A percentile compares a stretch with the other conserved stretches of the same genome.
phyloP scores from a whole-genome alignment of 345 rosid species.

The Nephelium lappaceum region DNA sequence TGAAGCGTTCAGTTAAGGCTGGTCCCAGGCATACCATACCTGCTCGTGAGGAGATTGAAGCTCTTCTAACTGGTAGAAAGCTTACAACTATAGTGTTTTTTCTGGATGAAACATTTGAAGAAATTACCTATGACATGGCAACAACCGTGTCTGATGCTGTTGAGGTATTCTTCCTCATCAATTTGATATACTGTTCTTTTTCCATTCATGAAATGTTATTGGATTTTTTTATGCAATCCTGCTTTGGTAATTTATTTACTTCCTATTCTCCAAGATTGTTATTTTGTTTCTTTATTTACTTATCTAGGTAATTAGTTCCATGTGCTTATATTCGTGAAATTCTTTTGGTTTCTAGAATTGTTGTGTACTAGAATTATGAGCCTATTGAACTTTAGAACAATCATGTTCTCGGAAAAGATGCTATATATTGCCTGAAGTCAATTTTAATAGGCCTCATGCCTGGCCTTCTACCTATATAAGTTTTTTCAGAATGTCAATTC shows the following conservation, averaged over 20 bases:
- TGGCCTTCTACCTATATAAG: neutral
- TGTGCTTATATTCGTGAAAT: neutral
- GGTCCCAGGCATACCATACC: conserved; percentile 92
- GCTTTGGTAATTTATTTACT: neutral
- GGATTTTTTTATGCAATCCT: neutral
- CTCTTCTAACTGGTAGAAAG: conserved; percentile 80
- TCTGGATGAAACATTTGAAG: conserved; percentile 98
- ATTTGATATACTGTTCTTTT: neutral
- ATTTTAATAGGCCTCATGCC: neutral
- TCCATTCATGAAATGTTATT: neutral
- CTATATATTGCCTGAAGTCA: neutral
- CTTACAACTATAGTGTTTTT: conserved; percentile 95
- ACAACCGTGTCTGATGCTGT: conserved; percentile 96
- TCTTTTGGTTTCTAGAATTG: neutral
- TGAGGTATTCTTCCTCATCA: conserved; percentile 58
- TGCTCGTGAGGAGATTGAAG: conserved; percentile 95
- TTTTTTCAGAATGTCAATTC: neutral
- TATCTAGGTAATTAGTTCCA: neutral
- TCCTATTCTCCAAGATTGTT: neutral
- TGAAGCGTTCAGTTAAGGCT: conserved; percentile 91
- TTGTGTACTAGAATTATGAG: neutral
- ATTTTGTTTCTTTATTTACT: neutral
- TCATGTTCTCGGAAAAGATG: neutral
- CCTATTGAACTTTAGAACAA: neutral
- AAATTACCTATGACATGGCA: conserved; percentile 94